These are phyloP conservation scores for Plectosphaerella cucumerina DNA, from an alignment of 2,329 filamentous ascomycete species.

Conservation along the genomic window DNA sequence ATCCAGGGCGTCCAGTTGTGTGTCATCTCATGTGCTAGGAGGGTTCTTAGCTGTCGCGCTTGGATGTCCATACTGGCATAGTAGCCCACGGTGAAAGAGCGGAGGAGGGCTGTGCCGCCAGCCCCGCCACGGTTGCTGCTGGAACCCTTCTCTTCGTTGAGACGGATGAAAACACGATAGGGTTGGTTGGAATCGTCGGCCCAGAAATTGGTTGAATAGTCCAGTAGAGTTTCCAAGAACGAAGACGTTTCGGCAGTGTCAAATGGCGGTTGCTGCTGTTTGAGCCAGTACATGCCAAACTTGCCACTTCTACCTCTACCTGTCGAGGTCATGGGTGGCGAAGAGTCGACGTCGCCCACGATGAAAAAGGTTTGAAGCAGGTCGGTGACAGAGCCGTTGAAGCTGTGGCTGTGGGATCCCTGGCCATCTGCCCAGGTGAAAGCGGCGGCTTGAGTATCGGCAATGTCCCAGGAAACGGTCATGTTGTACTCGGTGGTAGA, in stretches of 20 bases:
- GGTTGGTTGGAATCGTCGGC: neutral
- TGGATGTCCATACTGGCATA: neutral
- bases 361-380: slow-evolving; percentile 2
- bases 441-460: neutral
- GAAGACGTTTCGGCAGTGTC: neutral
- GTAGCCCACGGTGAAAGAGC: slow-evolving; percentile 6
- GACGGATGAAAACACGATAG: slow-evolving; percentile 1
- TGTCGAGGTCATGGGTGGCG: neutral
- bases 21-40: slow-evolving; percentile 3
- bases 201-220: neutral
- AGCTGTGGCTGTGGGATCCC: neutral
- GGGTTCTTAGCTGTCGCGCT: neutral
- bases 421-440: slow-evolving; percentile 1
- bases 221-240: neutral
- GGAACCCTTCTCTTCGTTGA: slow-evolving; percentile 1
- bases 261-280: neutral
- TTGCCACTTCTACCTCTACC: neutral
- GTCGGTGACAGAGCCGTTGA: neutral
- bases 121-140: neutral
- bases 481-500: neutral
- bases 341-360: slow-evolving; percentile 2
- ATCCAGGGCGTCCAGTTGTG: slow-evolving; percentile 2
- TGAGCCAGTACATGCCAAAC: slow-evolving; percentile 4
- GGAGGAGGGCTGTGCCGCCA: slow-evolving; percentile 1
- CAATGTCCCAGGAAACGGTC: slow-evolving; percentile 1